Percentiles rank a stretch among this genome's conserved stretches.
Evolutionary conservation across 352 stramenopile genomes (phyloP).

Genomic region (Stephanocyclus meneghinianus): DNA sequence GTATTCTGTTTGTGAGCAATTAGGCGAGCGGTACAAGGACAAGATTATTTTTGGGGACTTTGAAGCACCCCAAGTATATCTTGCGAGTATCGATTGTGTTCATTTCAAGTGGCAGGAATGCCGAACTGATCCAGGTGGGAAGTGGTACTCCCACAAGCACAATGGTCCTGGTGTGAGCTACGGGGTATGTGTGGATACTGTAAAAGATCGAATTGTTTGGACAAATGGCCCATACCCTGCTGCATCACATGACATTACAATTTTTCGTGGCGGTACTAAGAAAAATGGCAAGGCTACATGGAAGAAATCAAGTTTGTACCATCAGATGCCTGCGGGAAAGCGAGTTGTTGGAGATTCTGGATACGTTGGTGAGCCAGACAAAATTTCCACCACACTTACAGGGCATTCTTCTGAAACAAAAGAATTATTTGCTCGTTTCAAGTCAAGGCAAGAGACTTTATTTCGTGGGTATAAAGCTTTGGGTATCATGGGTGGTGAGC

Average conservation of each 20-base stretch:
- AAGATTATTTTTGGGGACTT: slow-evolving; percentile 35
- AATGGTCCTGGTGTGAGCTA: slow-evolving; percentile 9
- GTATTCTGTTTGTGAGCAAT: slow-evolving; percentile 13
- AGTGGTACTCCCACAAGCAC: slow-evolving; percentile 57
- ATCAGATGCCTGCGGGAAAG: slow-evolving; percentile 24
- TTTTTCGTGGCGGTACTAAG: background rate
- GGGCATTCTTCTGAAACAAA: slow-evolving; percentile 7
- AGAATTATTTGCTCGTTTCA: slow-evolving; percentile 12
- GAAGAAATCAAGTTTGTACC: slow-evolving; percentile 34
- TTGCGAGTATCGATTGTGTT: slow-evolving; percentile 37
- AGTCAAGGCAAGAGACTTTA: slow-evolving; percentile 11
- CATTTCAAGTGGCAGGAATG: slow-evolving; percentile 38
- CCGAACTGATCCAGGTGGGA: slow-evolving; percentile 39
- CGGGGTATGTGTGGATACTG: slow-evolving; percentile 38
- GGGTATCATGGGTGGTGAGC: background rate
- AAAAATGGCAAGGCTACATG: slow-evolving; percentile 15
- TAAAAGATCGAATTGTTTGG: slow-evolving; percentile 35
- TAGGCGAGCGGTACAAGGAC: slow-evolving; percentile 20
- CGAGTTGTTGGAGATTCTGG: slow-evolving; percentile 31
- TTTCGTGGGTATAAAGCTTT: slow-evolving; percentile 3
- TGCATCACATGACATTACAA: slow-evolving; percentile 19
- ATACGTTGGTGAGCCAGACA: slow-evolving; percentile 39
- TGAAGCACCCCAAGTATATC: slow-evolving; percentile 8
- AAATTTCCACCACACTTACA: slow-evolving; percentile 11
- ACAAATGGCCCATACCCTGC: slow-evolving; percentile 27